These are phyloP conservation scores for Phyllosticta paracitricarpa DNA, from an alignment of 2,329 filamentous ascomycete genomes.

Conservation along the genomic window DNA sequence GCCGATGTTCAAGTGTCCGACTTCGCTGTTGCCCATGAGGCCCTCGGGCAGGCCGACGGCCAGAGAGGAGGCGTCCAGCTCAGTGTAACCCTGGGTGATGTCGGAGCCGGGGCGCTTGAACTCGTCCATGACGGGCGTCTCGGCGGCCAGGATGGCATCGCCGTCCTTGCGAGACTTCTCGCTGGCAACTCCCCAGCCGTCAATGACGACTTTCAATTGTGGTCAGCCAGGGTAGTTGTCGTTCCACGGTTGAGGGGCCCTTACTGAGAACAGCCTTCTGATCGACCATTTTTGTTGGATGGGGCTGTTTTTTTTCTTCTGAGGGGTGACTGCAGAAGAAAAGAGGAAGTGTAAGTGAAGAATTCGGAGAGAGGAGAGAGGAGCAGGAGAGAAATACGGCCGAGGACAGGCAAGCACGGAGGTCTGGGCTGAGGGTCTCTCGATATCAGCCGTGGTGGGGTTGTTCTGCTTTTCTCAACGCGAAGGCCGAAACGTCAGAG, in stretches of 20 bases:
- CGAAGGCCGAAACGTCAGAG: slow-evolving; percentile 8
- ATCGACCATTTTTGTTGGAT: slow-evolving; percentile 47
- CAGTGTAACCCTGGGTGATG: slow-evolving; percentile 73
- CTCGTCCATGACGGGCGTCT: slow-evolving; percentile 90
- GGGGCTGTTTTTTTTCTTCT: not conserved
- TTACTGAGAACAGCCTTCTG: slow-evolving; percentile 56
- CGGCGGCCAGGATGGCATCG: slow-evolving; percentile 87
- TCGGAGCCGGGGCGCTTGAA: slow-evolving; percentile 59
- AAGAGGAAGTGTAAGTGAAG: not conserved
- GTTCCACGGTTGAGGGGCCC: slow-evolving; percentile 35
- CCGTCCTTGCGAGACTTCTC: slow-evolving; percentile 74
- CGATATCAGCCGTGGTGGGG: slow-evolving; percentile 9
- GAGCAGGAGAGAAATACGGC: not conserved
- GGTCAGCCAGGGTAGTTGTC: slow-evolving; percentile 34
- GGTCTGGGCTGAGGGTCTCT: slow-evolving; percentile 1
- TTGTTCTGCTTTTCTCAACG: slow-evolving; percentile 7
- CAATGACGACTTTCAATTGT: slow-evolving; percentile 63
- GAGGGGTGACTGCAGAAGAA: not conserved
- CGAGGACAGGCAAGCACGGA: not conserved
- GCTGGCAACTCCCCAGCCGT: slow-evolving; percentile 89
- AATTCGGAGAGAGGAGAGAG: not conserved
- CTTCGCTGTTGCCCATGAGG: slow-evolving; percentile 97
- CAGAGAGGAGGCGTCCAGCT: slow-evolving; percentile 90
- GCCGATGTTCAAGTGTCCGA: slow-evolving; percentile 97
- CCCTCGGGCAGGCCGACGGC: slow-evolving; percentile 94